These are phyloP conservation scores for Dillenia turbinata DNA, from an alignment of 164 flowering plant genomes.

Conservation along the genomic window DNA sequence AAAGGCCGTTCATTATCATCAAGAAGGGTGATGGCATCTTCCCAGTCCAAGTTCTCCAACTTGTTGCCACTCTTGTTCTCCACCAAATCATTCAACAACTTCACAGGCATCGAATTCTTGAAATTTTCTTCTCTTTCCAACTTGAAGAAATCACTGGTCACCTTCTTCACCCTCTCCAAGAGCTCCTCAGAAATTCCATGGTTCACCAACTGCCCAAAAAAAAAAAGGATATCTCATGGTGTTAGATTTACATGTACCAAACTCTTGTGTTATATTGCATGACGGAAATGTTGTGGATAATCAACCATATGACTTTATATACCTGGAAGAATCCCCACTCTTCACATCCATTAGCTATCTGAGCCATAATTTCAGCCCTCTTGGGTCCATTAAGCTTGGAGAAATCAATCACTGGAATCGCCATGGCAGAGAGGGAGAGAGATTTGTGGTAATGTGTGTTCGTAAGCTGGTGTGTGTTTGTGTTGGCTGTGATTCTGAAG, in stretches of 20 bases:
- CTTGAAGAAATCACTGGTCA: slow-evolving; percentile 54
- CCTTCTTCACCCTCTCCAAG: slow-evolving; percentile 77
- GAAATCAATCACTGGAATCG: slow-evolving; percentile 86
- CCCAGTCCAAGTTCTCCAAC: slow-evolving; percentile 75
- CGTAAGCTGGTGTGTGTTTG: background rate
- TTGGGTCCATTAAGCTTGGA: slow-evolving; percentile 71
- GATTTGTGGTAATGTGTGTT: background rate
- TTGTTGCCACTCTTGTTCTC: slow-evolving; percentile 36
- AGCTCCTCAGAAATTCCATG: slow-evolving; percentile 85
- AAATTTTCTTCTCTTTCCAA: slow-evolving; percentile 65
- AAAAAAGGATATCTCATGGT: background rate
- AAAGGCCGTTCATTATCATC: slow-evolving; percentile 69
- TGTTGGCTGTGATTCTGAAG: background rate
- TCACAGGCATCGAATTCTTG: slow-evolving; percentile 40
- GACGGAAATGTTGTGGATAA: too few relatives aligned
- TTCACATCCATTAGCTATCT: slow-evolving; percentile 63
- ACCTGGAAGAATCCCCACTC: slow-evolving; percentile 96
- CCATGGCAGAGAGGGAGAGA: slow-evolving; percentile 36
- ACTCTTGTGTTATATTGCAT: too few relatives aligned
- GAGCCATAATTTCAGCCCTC: slow-evolving; percentile 55
- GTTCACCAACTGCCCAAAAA: slow-evolving; percentile 61
- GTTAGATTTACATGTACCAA: background rate
- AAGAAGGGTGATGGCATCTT: slow-evolving; percentile 65
- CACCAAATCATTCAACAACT: slow-evolving; percentile 46
- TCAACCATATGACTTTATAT: background rate